These are phyloP conservation scores for Helotiales sp. DNA, from an alignment of 2,329 filamentous ascomycete genomes.

Conservation along the genomic window DNA sequence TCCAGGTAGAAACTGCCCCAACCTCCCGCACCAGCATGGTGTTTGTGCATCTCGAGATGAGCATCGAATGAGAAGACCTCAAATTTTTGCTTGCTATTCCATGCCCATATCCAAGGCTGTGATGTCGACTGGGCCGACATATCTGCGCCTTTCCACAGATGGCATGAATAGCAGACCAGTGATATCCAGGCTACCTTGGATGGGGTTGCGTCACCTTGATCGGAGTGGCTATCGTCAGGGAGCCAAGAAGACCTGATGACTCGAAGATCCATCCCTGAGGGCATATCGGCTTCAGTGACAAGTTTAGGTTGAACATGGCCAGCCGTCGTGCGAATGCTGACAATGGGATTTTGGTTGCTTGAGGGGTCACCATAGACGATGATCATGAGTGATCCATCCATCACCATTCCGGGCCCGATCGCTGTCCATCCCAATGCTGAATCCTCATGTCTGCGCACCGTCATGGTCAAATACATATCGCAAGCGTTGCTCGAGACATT, in stretches of 20 bases:
- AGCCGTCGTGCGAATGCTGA: not conserved
- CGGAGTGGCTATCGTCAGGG: not conserved
- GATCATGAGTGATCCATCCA: not conserved
- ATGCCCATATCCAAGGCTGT: not conserved
- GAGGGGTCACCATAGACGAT: not conserved
- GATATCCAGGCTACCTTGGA: not conserved
- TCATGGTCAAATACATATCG: not conserved
- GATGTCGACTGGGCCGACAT: not conserved
- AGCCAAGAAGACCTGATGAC: not conserved
- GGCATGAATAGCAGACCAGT: not conserved
- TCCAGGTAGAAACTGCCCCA: not conserved
- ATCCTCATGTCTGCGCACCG: not conserved
- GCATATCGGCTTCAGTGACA: not conserved
- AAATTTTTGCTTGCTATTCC: not conserved
- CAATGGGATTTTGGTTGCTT: not conserved
- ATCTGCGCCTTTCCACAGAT: not conserved
- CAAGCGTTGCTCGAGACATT: not conserved
- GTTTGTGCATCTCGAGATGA: not conserved
- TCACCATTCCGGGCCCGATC: not conserved
- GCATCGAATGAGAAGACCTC: not conserved
- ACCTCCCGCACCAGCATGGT: not conserved
- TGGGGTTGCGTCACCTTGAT: not conserved
- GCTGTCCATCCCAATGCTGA: not conserved
- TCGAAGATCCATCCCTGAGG: not conserved
- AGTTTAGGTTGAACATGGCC: not conserved